These are phyloP conservation scores for Populus tremula DNA, from an alignment of 345 rosid species.

Conservation along the genomic window DNA sequence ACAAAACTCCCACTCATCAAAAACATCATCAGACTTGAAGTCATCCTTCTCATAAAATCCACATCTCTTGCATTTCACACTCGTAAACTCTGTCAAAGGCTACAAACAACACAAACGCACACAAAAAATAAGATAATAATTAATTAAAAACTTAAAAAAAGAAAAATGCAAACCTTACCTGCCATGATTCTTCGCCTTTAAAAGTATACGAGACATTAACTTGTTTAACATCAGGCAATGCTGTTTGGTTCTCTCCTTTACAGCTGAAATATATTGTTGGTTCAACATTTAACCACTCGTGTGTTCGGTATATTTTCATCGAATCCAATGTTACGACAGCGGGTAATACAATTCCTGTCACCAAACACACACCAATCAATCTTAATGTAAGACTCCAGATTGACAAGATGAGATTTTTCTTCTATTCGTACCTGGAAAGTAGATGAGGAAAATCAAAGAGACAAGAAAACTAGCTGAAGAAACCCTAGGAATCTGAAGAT, in stretches of 20 bases:
- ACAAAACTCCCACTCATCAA: slow-evolving; percentile 90
- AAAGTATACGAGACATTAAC: slow-evolving; percentile 23
- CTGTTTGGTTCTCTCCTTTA: slow-evolving; percentile 20
- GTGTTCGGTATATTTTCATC: slow-evolving; percentile 25
- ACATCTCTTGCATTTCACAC: slow-evolving; percentile 87
- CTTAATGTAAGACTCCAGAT: neutral
- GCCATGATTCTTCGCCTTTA: slow-evolving; percentile 35
- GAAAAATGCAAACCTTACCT: neutral
- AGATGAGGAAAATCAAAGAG: slow-evolving; percentile 3
- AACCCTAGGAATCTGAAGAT: neutral
- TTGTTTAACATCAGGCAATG: slow-evolving; percentile 27
- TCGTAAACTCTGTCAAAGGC: slow-evolving; percentile 62
- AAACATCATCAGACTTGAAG: slow-evolving; percentile 54
- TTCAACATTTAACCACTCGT: slow-evolving; percentile 16
- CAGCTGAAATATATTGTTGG: slow-evolving; percentile 33
- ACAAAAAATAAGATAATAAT: neutral
- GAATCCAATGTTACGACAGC: slow-evolving; percentile 26
- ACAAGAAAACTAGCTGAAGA: neutral
- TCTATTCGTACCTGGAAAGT: slow-evolving; percentile 8
- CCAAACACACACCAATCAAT: neutral
- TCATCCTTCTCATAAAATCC: slow-evolving; percentile 76
- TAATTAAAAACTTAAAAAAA: neutral
- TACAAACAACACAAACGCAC: slow-evolving; percentile 15
- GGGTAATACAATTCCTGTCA: slow-evolving; percentile 16
- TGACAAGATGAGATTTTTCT: neutral